A percentile compares a stretch with the other conserved stretches of the same genome.
phyloP scores from a whole-genome alignment of 768 basidiomycete species.

The Russula ochroleuca region DNA sequence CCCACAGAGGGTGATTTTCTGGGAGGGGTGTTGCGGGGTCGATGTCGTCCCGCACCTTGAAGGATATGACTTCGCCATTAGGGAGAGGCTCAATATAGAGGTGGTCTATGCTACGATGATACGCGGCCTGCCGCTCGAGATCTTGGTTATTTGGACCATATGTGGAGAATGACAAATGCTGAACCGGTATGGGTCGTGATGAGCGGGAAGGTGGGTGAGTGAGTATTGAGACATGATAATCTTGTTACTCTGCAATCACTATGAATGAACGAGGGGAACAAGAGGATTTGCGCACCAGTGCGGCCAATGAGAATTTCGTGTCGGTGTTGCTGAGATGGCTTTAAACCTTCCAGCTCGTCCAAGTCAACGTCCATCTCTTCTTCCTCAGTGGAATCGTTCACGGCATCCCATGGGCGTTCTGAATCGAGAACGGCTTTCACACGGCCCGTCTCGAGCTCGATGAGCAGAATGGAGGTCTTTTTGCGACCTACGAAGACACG shows the following conservation, averaged over 20 bases:
- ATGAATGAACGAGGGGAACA: conserved; percentile 21
- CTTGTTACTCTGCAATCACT: conserved; percentile 37
- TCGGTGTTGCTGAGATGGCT: conserved; percentile 35
- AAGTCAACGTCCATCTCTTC: conserved; percentile 45
- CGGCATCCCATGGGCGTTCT: conserved; percentile 74
- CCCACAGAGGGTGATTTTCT: conserved; percentile 53
- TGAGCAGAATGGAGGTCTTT: conserved; percentile 72
- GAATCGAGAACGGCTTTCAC: conserved; percentile 71
- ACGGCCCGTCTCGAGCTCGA: conserved; percentile 76
- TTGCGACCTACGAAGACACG: conserved; percentile 88
- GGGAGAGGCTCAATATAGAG: conserved; percentile 77
- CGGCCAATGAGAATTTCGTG: conserved; percentile 60
- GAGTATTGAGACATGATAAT: conserved; percentile 87
- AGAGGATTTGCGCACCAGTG: conserved; percentile 46
- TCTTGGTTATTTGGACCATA: conserved; percentile 94
- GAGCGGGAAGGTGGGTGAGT: conserved; percentile 44
- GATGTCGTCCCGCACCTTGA: conserved; percentile 44
- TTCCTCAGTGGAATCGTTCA: conserved; percentile 48
- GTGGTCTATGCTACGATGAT: conserved; percentile 73
- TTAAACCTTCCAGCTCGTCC: conserved; percentile 56
- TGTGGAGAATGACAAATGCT: conserved; percentile 84
- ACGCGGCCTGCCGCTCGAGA: conserved; percentile 62
- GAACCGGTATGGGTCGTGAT: conserved; percentile 46
- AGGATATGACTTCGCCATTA: conserved; percentile 73
- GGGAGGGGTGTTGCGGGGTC: conserved; percentile 32